Evolutionary conservation across 2,329 filamentous ascomycete species (phyloP), one percentile per base, ranked within the genome.

Genomic region (Nothomitra cinnamomea): DNA sequence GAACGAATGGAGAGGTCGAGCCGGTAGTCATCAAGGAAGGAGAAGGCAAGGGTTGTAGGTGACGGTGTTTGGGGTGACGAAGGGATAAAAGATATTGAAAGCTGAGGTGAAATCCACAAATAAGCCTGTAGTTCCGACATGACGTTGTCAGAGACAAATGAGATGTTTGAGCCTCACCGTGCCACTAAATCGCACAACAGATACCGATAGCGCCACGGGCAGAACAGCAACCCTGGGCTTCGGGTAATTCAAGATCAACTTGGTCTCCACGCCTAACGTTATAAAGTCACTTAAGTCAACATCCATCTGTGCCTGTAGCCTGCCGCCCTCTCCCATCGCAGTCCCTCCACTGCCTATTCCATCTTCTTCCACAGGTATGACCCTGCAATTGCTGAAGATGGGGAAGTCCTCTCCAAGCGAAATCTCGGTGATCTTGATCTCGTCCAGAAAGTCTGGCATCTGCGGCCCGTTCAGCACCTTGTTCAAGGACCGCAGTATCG

Each of bases 261-360:
- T 95, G 2, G 92, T 98, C 71, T 98, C 92, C 24, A 98, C 76
- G 0, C 88, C 92, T 53, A 98, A 73, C 0, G 92, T 98, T 56
- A 98, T 87, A 68, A 95, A 89, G 68, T 98, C 92, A 67, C 85
- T 92, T 55, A 98, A 71, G 66, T 98, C 92, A 36, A 98, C 89
- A 66, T 98, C 92, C 86, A 98, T 94, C 56, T 89, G 75, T 0
- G 92, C 92, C 67, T 98, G 92, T 19, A 98, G 72, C 40, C 89
- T 77, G 0, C 83, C 83, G 21, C 87, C 87, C 53, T 79, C 77
- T 35, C 72, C 72, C 57, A 68, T 70, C 15, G 64, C 66, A 15
- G 60, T 63, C 5, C 55, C 45, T 10, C 43, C 48, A 38, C 73
- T 70, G 21, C 51, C 66, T 57, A 49, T 67, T 1, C 83, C 84